Evolutionary conservation across 2,329 filamentous ascomycete species (phyloP).

Genomic region (Ilyonectria sp.): DNA sequence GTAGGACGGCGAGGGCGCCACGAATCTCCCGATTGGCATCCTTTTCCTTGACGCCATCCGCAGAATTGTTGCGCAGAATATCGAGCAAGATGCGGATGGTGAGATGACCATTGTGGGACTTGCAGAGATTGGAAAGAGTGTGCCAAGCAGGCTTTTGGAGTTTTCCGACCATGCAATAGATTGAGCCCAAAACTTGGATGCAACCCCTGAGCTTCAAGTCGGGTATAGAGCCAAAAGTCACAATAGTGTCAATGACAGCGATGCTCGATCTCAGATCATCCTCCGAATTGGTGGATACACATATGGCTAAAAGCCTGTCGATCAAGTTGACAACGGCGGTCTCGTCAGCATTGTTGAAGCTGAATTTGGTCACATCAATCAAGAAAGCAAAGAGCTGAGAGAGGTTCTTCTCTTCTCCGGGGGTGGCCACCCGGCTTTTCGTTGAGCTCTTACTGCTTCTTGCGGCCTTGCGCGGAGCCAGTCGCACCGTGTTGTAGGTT

Average conservation of each 20-base stretch:
- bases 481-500: constrained; percentile 67
- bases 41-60: constrained; percentile 63
- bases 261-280: constrained; percentile 79
- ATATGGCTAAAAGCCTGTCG: constrained; percentile 75
- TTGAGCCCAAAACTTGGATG: constrained; percentile 79
- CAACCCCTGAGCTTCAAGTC: constrained; percentile 73
- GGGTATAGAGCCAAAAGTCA: constrained; percentile 81
- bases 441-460: constrained; percentile 54
- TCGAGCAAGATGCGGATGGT: constrained; percentile 77
- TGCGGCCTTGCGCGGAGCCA: constrained; percentile 63
- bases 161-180: constrained; percentile 75
- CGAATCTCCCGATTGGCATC: constrained; percentile 71
- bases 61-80: constrained; percentile 67
- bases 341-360: constrained; percentile 78
- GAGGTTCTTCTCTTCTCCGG: constrained; percentile 74
- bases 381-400: constrained; percentile 76
- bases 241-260: constrained; percentile 77
- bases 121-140: constrained; percentile 78
- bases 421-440: constrained; percentile 56
- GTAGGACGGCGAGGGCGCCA: constrained; percentile 74
- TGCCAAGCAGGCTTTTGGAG: constrained; percentile 78
- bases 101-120: constrained; percentile 80
- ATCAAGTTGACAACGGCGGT: constrained; percentile 74
- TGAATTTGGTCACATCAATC: constrained; percentile 81
- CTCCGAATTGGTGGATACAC: constrained; percentile 75